A percentile compares a stretch with the other conserved stretches of the same genome.
These are phyloP conservation scores for Durotheca rogersii DNA, from an alignment of 495 filamentous ascomycete genomes.

Conservation along the genomic window DNA sequence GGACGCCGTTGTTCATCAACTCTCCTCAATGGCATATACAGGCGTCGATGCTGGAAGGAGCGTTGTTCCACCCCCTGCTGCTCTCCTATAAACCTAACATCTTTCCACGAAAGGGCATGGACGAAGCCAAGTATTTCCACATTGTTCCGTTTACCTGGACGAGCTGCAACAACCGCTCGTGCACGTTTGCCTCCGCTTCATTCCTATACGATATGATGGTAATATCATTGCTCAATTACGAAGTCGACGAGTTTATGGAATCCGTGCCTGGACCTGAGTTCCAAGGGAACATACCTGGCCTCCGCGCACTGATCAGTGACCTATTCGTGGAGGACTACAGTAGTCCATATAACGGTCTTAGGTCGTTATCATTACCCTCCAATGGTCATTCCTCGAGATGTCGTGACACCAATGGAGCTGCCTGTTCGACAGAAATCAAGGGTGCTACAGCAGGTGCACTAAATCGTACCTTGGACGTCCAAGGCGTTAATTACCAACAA, in stretches of 20 bases:
- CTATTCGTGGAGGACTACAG: too few relatives aligned
- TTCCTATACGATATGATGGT: slow-evolving; percentile 46
- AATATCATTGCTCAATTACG: slow-evolving; percentile 40
- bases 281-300: too few relatives aligned
- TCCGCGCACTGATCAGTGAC: too few relatives aligned
- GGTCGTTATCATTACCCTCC: too few relatives aligned
- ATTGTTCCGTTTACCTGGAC: slow-evolving; percentile 42
- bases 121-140: slow-evolving; percentile 41
- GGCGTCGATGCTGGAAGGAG: background rate
- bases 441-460: too few relatives aligned
- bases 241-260: slow-evolving; percentile 46
- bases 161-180: slow-evolving; percentile 13
- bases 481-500: too few relatives aligned
- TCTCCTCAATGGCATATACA: slow-evolving; percentile 10
- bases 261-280: too few relatives aligned
- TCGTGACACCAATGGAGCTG: too few relatives aligned
- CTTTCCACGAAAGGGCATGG: slow-evolving; percentile 22
- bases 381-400: too few relatives aligned
- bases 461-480: too few relatives aligned
- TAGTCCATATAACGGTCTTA: too few relatives aligned
- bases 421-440: too few relatives aligned
- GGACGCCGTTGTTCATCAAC: slow-evolving; percentile 23
- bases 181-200: background rate
- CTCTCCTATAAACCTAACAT: slow-evolving; percentile 19
- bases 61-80: background rate